Evolutionary conservation across 106 monocot species (phyloP), one percentile per base, ranked within the genome.

Genomic region (Platanthera zijinensis): DNA sequence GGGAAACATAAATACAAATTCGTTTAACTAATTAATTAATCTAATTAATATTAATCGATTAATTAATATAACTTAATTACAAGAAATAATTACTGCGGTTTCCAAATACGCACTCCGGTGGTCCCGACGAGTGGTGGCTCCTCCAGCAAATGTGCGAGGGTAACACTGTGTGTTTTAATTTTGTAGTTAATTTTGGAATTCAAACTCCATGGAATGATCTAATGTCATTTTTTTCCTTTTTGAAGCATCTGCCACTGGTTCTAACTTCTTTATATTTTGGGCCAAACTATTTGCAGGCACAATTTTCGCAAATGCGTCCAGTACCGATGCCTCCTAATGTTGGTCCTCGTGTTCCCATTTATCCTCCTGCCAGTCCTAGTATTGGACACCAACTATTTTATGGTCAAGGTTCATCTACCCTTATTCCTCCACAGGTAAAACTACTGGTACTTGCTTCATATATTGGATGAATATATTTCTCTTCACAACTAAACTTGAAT

Each of bases 351-450:
- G 78, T 92, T 66, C 89, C 87, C 7, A 87, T 92, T 82, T 92
- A 87, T 79, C 92, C 89, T 52, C 87, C 92, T 50, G 87, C 83
- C 68, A 59, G 83, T 76, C 87, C 92, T 63, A 84, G 86, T 67
- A 70, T 91, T 15, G 88, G 84, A 54, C 92, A 92, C 39, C 92
- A 92, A 74, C 28, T 89, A 51, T 92, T 92, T 78, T 92, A 92
- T 81, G 89, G 92, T 71, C 92, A 89, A 81, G 84, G 79, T 64
- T 85, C 89, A 51, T 84, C 89, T 48, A 32, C 87, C 18, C 83
- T 89, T 54, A 80, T 92, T 76, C 84, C 89, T 50, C 84, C 83
- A 18, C 92, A 92, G 89, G 92, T 89, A 76, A 70, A 48, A 39
- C 10, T 47, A 57, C 22, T 21, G 21, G 8, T 66, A 69, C 10